A percentile compares a stretch with the other conserved stretches of the same genome.
Conservation (phyloP, 78 protist species). For the Cavenderia fasciculata region DNA sequence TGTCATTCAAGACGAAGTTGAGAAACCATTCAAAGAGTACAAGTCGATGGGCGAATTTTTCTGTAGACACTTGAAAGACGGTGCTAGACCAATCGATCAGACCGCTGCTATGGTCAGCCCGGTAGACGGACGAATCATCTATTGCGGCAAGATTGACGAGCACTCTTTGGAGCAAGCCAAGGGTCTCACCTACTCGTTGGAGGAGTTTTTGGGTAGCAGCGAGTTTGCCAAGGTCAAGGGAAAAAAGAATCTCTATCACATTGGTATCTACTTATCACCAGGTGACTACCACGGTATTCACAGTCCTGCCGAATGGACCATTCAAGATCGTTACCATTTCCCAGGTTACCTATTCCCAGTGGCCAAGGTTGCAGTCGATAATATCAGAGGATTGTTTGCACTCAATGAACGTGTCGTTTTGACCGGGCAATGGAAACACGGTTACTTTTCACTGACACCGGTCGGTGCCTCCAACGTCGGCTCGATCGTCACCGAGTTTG, state of each 20-base stretch:
- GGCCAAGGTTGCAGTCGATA: slow-evolving; percentile 66
- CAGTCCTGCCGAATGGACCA: slow-evolving; percentile 76
- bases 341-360: slow-evolving; percentile 81
- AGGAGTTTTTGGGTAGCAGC: slow-evolving; percentile 54
- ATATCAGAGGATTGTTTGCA: slow-evolving; percentile 64
- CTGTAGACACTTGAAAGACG: slow-evolving; percentile 26
- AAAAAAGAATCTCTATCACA: slow-evolving; percentile 75
- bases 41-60: slow-evolving; percentile 56
- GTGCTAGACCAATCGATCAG: slow-evolving; percentile 26
- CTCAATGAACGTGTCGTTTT: slow-evolving; percentile 80
- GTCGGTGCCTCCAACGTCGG: slow-evolving; percentile 86
- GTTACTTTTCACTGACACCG: slow-evolving; percentile 75
- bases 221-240: slow-evolving; percentile 1
- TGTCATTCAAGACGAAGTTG: slow-evolving; percentile 53
- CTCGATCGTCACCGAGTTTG: slow-evolving; percentile 63
- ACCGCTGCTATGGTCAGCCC: slow-evolving; percentile 33
- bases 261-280: slow-evolving; percentile 76
- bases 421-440: slow-evolving; percentile 70
- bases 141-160: slow-evolving; percentile 44
- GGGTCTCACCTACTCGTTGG: slow-evolving; percentile 58
- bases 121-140: slow-evolving; percentile 76
- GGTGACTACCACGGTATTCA: slow-evolving; percentile 85
- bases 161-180: slow-evolving; percentile 78
- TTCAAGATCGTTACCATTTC: slow-evolving; percentile 62
- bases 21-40: slow-evolving; percentile 47